phyloP scores from a whole-genome alignment of 129 eudicot genomes.

The Solidago caesia region DNA sequence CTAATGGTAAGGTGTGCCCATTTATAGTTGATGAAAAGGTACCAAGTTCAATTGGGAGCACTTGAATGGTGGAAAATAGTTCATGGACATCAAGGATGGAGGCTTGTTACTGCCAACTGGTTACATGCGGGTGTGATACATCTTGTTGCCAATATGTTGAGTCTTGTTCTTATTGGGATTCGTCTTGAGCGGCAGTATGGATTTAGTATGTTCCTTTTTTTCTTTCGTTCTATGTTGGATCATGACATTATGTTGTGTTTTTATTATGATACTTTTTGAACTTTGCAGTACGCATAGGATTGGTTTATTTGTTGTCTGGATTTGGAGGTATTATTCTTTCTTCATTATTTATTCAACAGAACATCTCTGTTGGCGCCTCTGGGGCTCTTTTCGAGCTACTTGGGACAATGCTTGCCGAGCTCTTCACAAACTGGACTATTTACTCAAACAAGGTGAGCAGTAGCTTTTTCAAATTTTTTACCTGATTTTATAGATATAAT shows the following conservation, averaged over 20 bases:
- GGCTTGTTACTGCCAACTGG: conserved; percentile 77
- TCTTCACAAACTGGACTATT: conserved; percentile 81
- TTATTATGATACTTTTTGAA: background rate
- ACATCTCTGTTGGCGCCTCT: conserved; percentile 89
- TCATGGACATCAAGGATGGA: conserved; percentile 79
- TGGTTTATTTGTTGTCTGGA: conserved; percentile 73
- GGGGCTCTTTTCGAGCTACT: conserved; percentile 94
- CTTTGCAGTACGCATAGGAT: conserved; percentile 70
- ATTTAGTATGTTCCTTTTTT: conserved; percentile 45
- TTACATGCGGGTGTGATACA: conserved; percentile 90
- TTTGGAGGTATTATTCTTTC: conserved; percentile 85
- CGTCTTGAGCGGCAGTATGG: conserved; percentile 93
- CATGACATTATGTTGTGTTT: background rate
- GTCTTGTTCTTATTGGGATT: conserved; percentile 76
- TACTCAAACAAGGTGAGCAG: conserved; percentile 71
- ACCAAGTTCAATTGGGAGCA: conserved; percentile 45
- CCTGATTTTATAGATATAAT: background rate
- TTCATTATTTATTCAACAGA: conserved; percentile 44
- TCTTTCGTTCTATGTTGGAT: background rate
- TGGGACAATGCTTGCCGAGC: conserved; percentile 92
- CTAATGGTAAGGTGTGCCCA: no score
- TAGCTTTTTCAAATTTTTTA: background rate
- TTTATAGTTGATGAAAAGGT: no score
- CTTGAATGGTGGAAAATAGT: conserved; percentile 68
- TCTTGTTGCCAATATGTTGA: conserved; percentile 72